Conservation (phyloP, 495 filamentous ascomycete species). For the Tuber indicum region DNA sequence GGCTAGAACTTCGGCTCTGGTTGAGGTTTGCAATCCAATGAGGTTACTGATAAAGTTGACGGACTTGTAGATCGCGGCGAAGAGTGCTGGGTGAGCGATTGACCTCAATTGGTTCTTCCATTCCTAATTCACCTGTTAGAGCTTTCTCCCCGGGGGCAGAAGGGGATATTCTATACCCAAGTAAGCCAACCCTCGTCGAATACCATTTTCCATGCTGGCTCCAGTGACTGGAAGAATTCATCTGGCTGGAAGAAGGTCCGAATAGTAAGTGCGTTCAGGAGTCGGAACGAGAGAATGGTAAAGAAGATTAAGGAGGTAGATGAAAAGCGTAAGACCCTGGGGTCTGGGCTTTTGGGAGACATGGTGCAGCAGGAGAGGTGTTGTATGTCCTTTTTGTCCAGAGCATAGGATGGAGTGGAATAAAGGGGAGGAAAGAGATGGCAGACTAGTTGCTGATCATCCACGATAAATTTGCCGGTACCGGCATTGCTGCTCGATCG, state of each 20-base stretch:
- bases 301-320: slow-evolving; percentile 48
- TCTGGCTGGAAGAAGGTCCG: slow-evolving; percentile 99
- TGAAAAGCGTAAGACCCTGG: slow-evolving; percentile 24
- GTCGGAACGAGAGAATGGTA: slow-evolving; percentile 66
- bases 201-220: slow-evolving; percentile 86
- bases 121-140: slow-evolving; percentile 57
- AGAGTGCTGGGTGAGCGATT: slow-evolving; percentile 81
- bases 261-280: slow-evolving; percentile 75
- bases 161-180: slow-evolving; percentile 58
- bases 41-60: slow-evolving; percentile 50
- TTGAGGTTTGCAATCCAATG: slow-evolving; percentile 48
- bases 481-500: background rate
- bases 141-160: slow-evolving; percentile 5
- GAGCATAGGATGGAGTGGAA: background rate
- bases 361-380: slow-evolving; percentile 1
- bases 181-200: slow-evolving; percentile 95
- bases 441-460: background rate
- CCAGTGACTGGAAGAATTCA: slow-evolving; percentile 93
- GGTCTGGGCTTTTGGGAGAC: slow-evolving; percentile 16
- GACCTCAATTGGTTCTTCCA: slow-evolving; percentile 87
- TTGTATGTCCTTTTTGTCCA: background rate
- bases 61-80: slow-evolving; percentile 68
- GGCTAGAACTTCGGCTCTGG: slow-evolving; percentile 59
- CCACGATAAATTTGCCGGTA: no score
- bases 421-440: background rate